Conservation (phyloP, 305 asterid genomes). For the Fraxinus paxiana region DNA sequence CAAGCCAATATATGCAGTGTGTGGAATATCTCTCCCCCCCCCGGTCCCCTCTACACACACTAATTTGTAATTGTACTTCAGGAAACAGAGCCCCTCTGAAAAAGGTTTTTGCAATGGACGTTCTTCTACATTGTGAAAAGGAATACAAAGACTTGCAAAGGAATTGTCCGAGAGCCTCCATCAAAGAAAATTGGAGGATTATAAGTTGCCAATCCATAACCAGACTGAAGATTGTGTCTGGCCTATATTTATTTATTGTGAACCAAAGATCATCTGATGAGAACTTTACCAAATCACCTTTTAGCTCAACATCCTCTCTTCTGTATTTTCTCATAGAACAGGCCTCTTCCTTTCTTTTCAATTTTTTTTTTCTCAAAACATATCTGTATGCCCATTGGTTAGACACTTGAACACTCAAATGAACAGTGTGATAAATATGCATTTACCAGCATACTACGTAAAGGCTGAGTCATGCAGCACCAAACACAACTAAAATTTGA, state of each 20-base stretch:
- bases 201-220: background rate
- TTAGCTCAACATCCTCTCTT: background rate
- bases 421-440: background rate
- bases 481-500: background rate
- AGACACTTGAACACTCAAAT: background rate
- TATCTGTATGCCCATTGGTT: background rate
- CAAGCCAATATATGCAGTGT: constrained; percentile 2
- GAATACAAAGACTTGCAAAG: background rate
- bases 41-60: background rate
- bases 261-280: background rate
- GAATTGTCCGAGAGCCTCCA: background rate
- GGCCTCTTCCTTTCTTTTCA: background rate
- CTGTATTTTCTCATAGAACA: background rate
- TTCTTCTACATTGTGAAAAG: background rate
- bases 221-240: background rate
- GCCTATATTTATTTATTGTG: background rate
- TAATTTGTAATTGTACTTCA: constrained; percentile 11
- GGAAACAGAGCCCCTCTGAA: background rate
- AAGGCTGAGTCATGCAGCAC: background rate
- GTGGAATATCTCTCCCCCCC: background rate
- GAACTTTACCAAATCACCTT: background rate
- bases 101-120: background rate
- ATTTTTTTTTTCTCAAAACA: background rate
- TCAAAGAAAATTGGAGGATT: background rate
- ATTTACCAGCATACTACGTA: background rate